phyloP scores from a whole-genome alignment of 257 asterid species.

The Thymus mandschuricus region DNA sequence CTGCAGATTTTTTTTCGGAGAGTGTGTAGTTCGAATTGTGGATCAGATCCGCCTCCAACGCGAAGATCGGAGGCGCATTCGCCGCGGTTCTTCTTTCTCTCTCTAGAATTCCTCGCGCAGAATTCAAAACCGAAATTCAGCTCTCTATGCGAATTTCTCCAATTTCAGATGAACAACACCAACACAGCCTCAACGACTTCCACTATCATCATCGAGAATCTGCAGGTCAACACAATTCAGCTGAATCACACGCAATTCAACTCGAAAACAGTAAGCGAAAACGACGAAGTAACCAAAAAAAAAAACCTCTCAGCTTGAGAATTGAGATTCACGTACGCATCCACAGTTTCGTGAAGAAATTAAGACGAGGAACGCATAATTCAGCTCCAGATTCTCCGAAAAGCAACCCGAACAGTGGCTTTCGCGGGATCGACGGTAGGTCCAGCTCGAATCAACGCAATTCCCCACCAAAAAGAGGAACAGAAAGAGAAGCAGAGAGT shows the following conservation, averaged over 20 bases:
- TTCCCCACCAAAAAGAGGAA: constrained; percentile 24
- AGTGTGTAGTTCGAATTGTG: not conserved
- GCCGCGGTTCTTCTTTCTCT: constrained; percentile 22
- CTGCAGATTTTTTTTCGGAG: constrained; percentile 13
- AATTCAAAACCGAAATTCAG: constrained; percentile 19
- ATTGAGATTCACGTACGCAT: constrained; percentile 16
- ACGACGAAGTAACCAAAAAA: constrained; percentile 5
- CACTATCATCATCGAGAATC: constrained; percentile 29
- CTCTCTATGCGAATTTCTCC: constrained; percentile 13
- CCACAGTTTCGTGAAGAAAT: constrained; percentile 28
- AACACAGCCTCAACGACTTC: constrained; percentile 4
- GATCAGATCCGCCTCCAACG: constrained; percentile 53
- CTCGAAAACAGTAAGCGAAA: not conserved
- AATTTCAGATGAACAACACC: constrained; percentile 26
- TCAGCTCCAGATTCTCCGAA: constrained; percentile 49
- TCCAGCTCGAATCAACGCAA: constrained; percentile 42
- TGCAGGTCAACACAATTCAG: constrained; percentile 30
- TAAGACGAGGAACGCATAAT: constrained; percentile 49
- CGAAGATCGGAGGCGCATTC: constrained; percentile 46
- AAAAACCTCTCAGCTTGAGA: constrained; percentile 24
- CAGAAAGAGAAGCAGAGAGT: constrained; percentile 10
- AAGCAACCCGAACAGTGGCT: constrained; percentile 51
- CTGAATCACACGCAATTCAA: constrained; percentile 21
- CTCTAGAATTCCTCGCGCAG: not conserved
- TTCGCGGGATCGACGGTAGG: constrained; percentile 47